A percentile compares a stretch with the other conserved stretches of the same genome.
Conservation (phyloP, 129 eudicot species). For the Centrapalus pauciflorus region DNA sequence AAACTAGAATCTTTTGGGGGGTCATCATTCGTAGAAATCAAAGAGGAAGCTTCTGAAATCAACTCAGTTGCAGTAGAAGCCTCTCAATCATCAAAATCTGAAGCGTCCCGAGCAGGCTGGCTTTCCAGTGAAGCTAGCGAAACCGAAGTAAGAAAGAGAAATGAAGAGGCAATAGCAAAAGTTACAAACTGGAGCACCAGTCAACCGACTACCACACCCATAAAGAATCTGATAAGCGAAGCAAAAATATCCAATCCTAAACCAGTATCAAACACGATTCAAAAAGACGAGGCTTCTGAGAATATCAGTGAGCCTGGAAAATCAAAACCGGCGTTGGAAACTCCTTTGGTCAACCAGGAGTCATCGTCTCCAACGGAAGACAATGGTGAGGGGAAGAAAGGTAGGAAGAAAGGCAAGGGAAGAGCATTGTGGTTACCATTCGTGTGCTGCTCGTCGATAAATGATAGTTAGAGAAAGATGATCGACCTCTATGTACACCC, state of each 20-base stretch:
- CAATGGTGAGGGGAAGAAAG: slow-evolving; percentile 53
- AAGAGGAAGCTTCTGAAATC: slow-evolving; percentile 30
- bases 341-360: slow-evolving; percentile 33
- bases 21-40: slow-evolving; percentile 40
- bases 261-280: slow-evolving; percentile 8
- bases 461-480: slow-evolving; percentile 19
- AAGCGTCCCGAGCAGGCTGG: too few species aligned
- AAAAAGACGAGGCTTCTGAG: slow-evolving; percentile 30
- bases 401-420: slow-evolving; percentile 48
- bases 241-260: slow-evolving; percentile 40
- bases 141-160: slow-evolving; percentile 54
- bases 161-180: slow-evolving; percentile 64
- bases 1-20: slow-evolving; percentile 43
- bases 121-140: slow-evolving; percentile 38
- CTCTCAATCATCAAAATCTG: slow-evolving; percentile 35
- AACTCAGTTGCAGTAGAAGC: slow-evolving; percentile 23
- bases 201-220: slow-evolving; percentile 35
- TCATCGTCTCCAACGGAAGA: slow-evolving; percentile 70
- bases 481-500: too few species aligned
- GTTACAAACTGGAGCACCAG: slow-evolving; percentile 68
- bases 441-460: slow-evolving; percentile 69
- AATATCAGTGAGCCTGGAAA: slow-evolving; percentile 31
- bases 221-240: slow-evolving; percentile 55
- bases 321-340: slow-evolving; percentile 23
- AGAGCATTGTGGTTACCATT: slow-evolving; percentile 64